These are phyloP conservation scores for Piper longum DNA, from an alignment of 164 flowering plant genomes.

Conservation along the genomic window DNA sequence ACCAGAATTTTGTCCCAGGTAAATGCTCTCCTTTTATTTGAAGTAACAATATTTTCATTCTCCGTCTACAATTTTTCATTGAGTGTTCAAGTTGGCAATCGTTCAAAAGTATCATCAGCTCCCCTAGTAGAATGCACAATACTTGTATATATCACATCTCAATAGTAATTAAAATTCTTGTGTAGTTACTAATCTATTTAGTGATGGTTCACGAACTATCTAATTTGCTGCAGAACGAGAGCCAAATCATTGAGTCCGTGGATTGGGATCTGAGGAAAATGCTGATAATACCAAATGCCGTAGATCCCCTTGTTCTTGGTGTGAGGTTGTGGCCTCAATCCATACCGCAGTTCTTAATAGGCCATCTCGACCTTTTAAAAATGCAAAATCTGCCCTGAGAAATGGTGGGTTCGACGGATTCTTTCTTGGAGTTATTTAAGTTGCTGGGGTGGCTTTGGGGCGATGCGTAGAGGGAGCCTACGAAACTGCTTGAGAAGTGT, in stretches of 20 bases:
- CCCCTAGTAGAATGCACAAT: not conserved
- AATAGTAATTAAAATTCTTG: not conserved
- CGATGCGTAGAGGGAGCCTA: slow-evolving; percentile 90
- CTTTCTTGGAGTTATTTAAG: slow-evolving; percentile 86
- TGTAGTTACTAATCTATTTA: not conserved
- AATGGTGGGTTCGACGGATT: slow-evolving; percentile 50
- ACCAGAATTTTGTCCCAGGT: slow-evolving; percentile 76
- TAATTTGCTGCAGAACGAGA: slow-evolving; percentile 31
- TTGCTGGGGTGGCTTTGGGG: slow-evolving; percentile 96
- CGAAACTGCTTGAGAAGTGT: slow-evolving; percentile 55
- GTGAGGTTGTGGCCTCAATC: slow-evolving; percentile 91
- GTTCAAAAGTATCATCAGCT: too few relatives aligned
- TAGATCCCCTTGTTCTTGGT: slow-evolving; percentile 59
- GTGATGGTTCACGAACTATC: not conserved
- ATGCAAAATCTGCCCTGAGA: slow-evolving; percentile 45
- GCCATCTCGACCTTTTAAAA: slow-evolving; percentile 64
- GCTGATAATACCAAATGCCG: slow-evolving; percentile 60
- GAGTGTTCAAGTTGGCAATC: too few relatives aligned
- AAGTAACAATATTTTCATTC: not conserved
- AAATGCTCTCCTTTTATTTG: not conserved
- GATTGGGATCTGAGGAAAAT: slow-evolving; percentile 81
- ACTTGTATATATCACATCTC: not conserved
- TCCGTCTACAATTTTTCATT: not conserved
- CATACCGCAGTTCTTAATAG: slow-evolving; percentile 83
- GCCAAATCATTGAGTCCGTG: slow-evolving; percentile 71